Percentiles rank a stretch among this genome's conserved stretches.
These are phyloP conservation scores for Stipa capillata DNA, from an alignment of 176 grass and related monocot species.

Conservation along the genomic window DNA sequence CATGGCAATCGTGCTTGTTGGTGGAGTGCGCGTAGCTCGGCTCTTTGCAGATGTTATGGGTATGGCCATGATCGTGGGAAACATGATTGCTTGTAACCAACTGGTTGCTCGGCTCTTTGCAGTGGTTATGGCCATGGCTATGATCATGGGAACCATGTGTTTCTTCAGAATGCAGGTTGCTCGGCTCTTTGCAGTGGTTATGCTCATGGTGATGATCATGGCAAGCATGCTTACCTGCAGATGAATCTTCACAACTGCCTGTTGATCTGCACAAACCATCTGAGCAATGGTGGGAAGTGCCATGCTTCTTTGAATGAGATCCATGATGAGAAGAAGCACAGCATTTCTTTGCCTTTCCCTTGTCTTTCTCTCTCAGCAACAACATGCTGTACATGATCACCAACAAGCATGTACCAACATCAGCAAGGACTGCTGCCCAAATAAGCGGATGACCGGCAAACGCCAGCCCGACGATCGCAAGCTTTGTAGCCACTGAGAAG, in stretches of 20 bases:
- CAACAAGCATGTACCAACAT: slow-evolving; percentile 91
- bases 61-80: slow-evolving; percentile 27
- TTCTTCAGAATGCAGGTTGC: background rate
- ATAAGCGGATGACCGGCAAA: slow-evolving; percentile 67
- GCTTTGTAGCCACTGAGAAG: slow-evolving; percentile 69
- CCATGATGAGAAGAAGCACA: slow-evolving; percentile 38
- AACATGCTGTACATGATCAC: slow-evolving; percentile 98
- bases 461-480: slow-evolving; percentile 61
- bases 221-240: slow-evolving; percentile 13
- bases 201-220: slow-evolving; percentile 32
- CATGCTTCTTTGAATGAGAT: slow-evolving; percentile 23
- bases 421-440: slow-evolving; percentile 95
- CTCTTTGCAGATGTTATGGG: slow-evolving; percentile 9
- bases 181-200: slow-evolving; percentile 14
- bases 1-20: slow-evolving; percentile 24
- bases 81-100: background rate
- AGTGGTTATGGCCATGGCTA: slow-evolving; percentile 9
- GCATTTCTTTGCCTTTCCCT: slow-evolving; percentile 41
- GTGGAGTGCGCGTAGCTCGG: background rate
- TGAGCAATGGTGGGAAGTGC: slow-evolving; percentile 18
- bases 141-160: slow-evolving; percentile 33
- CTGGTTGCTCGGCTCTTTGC: slow-evolving; percentile 18
- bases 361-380: slow-evolving; percentile 45
- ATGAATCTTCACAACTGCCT: slow-evolving; percentile 16
- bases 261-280: slow-evolving; percentile 22